These are phyloP conservation scores for Heliophila coronopifolia DNA, from an alignment of 441 rosid species.

Conservation along the genomic window DNA sequence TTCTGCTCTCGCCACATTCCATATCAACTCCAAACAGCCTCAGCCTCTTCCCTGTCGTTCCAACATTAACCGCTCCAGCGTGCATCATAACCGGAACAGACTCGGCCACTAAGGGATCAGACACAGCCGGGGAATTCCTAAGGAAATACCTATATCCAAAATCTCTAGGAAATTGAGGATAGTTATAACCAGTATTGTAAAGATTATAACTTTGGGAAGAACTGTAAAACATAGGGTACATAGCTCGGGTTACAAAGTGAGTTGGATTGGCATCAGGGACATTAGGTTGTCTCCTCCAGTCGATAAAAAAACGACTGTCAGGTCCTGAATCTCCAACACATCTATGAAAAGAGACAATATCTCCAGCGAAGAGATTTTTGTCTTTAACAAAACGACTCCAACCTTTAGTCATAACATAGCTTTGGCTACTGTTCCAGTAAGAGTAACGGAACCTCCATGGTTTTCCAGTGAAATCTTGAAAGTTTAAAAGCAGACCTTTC, in stretches of 20 bases:
- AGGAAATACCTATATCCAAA: slow-evolving; percentile 35
- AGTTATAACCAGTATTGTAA: slow-evolving; percentile 13
- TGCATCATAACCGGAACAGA: slow-evolving; percentile 31
- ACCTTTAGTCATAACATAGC: slow-evolving; percentile 98
- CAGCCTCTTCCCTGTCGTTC: slow-evolving; percentile 36
- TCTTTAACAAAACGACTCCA: slow-evolving; percentile 99
- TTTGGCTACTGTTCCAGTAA: slow-evolving; percentile 96
- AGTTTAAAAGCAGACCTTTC: slow-evolving; percentile 75
- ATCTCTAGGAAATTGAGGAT: slow-evolving; percentile 23
- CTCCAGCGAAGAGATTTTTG: slow-evolving; percentile 87
- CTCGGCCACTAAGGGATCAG: slow-evolving; percentile 36
- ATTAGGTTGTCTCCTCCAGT: slow-evolving; percentile 74
- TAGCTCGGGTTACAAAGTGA: slow-evolving; percentile 33
- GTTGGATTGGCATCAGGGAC: slow-evolving; percentile 41
- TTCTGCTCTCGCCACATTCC: slow-evolving; percentile 40
- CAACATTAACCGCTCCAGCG: slow-evolving; percentile 23
- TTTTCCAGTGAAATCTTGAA: slow-evolving; percentile 76
- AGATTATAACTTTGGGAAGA: slow-evolving; percentile 29
- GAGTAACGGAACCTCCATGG: slow-evolving; percentile 92
- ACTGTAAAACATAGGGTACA: slow-evolving; percentile 61
- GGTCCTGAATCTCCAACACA: slow-evolving; percentile 59
- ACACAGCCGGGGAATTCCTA: slow-evolving; percentile 26
- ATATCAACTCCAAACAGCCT: slow-evolving; percentile 64
- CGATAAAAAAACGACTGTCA: slow-evolving; percentile 57
- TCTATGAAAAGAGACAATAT: slow-evolving; percentile 77